phyloP scores from a whole-genome alignment of 2,329 filamentous ascomycete species.

The Magnaporthiopsis rhizophila region DNA sequence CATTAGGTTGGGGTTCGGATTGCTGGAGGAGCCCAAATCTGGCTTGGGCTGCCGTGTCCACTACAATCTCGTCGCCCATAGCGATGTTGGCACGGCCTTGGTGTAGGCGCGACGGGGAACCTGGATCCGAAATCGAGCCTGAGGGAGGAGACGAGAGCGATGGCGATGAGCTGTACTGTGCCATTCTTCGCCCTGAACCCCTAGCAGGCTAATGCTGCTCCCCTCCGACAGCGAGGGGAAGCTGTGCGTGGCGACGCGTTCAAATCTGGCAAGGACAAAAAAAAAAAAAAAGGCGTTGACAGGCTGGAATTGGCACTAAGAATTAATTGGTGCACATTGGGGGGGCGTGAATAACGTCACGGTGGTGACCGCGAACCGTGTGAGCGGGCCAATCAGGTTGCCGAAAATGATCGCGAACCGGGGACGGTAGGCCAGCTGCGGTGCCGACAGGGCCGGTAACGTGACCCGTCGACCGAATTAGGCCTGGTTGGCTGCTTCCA shows the following conservation, averaged over 20 bases:
- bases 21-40: conserved; percentile 24
- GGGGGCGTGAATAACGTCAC: conserved; percentile 4
- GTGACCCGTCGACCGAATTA: conserved; percentile 9
- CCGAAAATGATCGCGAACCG: not conserved
- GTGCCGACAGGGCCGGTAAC: conserved; percentile 6
- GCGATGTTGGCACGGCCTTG: conserved; percentile 23
- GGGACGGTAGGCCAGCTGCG: not conserved
- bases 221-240: conserved; percentile 9
- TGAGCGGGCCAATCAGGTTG: not conserved
- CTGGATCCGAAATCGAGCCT: conserved; percentile 40
- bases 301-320: not conserved
- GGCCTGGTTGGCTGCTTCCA: not conserved
- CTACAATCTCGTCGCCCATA: conserved; percentile 36
- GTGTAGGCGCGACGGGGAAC: conserved; percentile 33
- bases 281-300: not conserved
- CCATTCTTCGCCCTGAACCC: conserved; percentile 12
- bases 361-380: not conserved
- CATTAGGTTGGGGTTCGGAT: conserved; percentile 13
- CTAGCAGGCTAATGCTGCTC: conserved; percentile 22
- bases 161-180: conserved; percentile 37
- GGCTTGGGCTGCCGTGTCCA: conserved; percentile 30
- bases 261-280: not conserved
- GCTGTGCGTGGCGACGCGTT: not conserved
- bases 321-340: conserved; percentile 1
- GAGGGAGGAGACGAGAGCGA: conserved; percentile 45